Evolutionary conservation across 345 rosid species (phyloP).

Genomic region (Trapa incisa): DNA sequence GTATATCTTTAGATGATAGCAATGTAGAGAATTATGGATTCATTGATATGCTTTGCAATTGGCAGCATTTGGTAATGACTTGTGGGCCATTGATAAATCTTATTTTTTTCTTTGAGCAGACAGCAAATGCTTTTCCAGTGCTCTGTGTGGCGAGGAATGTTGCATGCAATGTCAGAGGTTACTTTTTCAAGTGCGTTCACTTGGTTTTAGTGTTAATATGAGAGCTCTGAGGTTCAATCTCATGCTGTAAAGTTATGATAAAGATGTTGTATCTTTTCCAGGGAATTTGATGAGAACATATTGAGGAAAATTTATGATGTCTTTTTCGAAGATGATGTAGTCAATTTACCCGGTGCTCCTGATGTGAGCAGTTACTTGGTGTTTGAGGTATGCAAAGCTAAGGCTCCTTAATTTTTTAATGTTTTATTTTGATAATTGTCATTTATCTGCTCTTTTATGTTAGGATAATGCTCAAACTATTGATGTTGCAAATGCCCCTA

Average conservation of each 20-base stretch:
- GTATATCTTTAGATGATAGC: neutral
- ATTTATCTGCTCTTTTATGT: slow-evolving; percentile 17
- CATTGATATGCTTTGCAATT: neutral
- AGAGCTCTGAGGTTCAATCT: slow-evolving; percentile 3
- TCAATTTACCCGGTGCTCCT: slow-evolving; percentile 64
- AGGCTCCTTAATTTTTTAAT: neutral
- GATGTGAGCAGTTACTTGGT: slow-evolving; percentile 91
- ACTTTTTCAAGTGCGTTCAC: slow-evolving; percentile 75
- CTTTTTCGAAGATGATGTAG: slow-evolving; percentile 74
- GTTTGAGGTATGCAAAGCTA: slow-evolving; percentile 54
- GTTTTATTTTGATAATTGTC: neutral
- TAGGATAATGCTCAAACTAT: slow-evolving; percentile 72
- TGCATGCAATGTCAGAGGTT: slow-evolving; percentile 97
- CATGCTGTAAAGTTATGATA: neutral
- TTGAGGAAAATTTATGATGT: slow-evolving; percentile 63
- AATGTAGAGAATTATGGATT: neutral
- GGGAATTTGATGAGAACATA: slow-evolving; percentile 94
- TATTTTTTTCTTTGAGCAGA: slow-evolving; percentile 28
- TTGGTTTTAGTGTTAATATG: slow-evolving; percentile 2
- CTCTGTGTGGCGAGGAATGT: slow-evolving; percentile 98
- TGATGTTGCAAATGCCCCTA: slow-evolving; percentile 40
- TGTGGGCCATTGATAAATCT: neutral
- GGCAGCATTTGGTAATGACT: neutral
- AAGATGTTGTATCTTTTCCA: slow-evolving; percentile 17
- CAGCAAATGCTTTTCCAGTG: slow-evolving; percentile 68